phyloP scores from a whole-genome alignment of 2,329 filamentous ascomycete genomes.

The Diaporthe helianthi region DNA sequence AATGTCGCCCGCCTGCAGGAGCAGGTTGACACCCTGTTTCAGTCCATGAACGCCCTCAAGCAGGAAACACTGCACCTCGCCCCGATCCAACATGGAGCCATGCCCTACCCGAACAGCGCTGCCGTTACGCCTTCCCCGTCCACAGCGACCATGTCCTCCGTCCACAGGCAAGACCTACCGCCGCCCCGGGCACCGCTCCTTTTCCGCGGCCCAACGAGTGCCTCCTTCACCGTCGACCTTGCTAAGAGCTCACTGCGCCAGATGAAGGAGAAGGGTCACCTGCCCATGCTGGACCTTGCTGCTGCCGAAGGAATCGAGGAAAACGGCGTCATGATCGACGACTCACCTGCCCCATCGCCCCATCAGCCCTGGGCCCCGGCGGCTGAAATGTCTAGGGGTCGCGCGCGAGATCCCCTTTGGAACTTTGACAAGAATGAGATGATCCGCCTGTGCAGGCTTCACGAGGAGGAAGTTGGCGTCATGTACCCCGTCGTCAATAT shows the following conservation, averaged over 20 bases:
- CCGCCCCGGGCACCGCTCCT: conserved; percentile 62
- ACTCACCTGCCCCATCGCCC: conserved; percentile 45
- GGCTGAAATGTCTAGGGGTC: conserved; percentile 28
- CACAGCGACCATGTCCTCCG: conserved; percentile 51
- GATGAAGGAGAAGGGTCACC: conserved; percentile 56
- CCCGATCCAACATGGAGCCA: conserved; percentile 51
- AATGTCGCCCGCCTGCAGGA: conserved; percentile 81
- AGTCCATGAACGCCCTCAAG: conserved; percentile 73
- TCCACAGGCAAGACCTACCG: conserved; percentile 53
- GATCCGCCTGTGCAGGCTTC: conserved; percentile 76
- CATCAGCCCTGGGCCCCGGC: conserved; percentile 39
- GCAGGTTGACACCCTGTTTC: conserved; percentile 80
- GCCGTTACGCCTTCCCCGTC: conserved; percentile 51
- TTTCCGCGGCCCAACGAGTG: conserved; percentile 87
- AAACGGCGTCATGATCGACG: conserved; percentile 55
- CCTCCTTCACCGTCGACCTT: conserved; percentile 83
- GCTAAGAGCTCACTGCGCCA: conserved; percentile 86
- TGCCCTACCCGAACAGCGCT: conserved; percentile 45
- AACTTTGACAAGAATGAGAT: conserved; percentile 80
- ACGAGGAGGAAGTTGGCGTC: conserved; percentile 88
- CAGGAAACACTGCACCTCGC: conserved; percentile 56
- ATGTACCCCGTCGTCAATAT: conserved; percentile 91
- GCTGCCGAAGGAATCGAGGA: conserved; percentile 67
- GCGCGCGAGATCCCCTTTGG: conserved; percentile 76
- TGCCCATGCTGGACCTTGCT: conserved; percentile 66